Evolutionary conservation across 2,329 filamentous ascomycete species (phyloP), one percentile per base, ranked within the genome.

Genomic region (Biscogniauxia sp.): DNA sequence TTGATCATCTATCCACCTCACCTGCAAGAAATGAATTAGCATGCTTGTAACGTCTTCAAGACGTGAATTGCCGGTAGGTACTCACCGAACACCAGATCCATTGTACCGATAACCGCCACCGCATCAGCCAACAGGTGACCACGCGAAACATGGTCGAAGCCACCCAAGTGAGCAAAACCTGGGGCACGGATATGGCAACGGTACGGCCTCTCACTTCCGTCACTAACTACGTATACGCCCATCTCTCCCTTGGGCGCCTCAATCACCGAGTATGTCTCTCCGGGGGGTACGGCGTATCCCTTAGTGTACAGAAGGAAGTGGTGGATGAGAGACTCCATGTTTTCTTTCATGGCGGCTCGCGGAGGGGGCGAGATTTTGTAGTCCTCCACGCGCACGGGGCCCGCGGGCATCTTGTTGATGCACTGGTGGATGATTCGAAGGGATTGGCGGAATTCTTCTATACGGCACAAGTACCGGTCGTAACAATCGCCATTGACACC

Each of bases 201-300:
- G 82, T 99, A 99, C 53, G 95, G 95, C 73, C 95, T 85, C 85
- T 99, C 95, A 75, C 88, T 95, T 66, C 95, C 95, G 75, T 99
- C 95, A 75, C 91, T 96, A 72, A 99, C 95, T 56, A 99, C 81
- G 76, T 90, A 99, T 52, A 99, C 95, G 76, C 90, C 95, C 95
- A 99, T 99, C 82, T 99, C 95, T 72, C 95, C 95, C 89, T 99
- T 99, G 63, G 95, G 95, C n/a, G 96, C 95, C 83, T 99, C 95
- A 67, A 99, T 99, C 64, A 90, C 94, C 53, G 90, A 93, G 84
- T 99, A 99, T 5, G 95, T 99, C 84, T 99, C 95, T 65, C 95
- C 96, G 7, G 96, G 95, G 51, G 95, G 95, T 3, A 99, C 95
- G 52, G 92, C 86, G 79, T 99, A 99, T 61, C 95, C 95, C 86